Percentiles rank a stretch among this genome's conserved stretches.
Conservation (phyloP, 2,329 filamentous ascomycete genomes). For the Sarocladiaceae sp. region DNA sequence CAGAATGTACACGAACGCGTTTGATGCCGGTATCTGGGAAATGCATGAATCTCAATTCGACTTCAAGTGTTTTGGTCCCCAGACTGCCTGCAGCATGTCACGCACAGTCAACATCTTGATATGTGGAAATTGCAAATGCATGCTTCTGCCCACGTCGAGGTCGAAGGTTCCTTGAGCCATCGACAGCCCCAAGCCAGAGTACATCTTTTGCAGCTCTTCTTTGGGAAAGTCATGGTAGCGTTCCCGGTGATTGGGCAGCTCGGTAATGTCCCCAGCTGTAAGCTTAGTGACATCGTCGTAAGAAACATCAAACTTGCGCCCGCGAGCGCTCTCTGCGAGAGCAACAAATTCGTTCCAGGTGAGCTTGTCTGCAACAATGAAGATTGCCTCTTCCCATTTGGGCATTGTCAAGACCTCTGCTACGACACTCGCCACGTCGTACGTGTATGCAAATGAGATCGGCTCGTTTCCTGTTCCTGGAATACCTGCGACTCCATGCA, state of each 20-base stretch:
- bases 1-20: too few species aligned
- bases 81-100: not conserved
- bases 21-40: too few species aligned
- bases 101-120: not conserved
- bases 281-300: slow-evolving; percentile 4
- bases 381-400: not conserved
- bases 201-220: not conserved
- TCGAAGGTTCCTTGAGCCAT: not conserved
- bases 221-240: not conserved
- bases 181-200: not conserved
- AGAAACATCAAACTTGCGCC: slow-evolving; percentile 2
- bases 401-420: not conserved
- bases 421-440: slow-evolving; percentile 3
- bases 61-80: not conserved
- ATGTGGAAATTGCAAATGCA: not conserved
- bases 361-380: slow-evolving; percentile 4
- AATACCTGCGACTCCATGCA: slow-evolving; percentile 1
- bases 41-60: too few species aligned
- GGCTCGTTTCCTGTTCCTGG: slow-evolving; percentile 6
- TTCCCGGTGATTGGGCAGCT: not conserved
- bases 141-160: not conserved
- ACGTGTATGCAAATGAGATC: not conserved
- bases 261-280: not conserved
- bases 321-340: not conserved
- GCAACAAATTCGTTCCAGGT: slow-evolving; percentile 10